Evolutionary conservation across 2,329 filamentous ascomycete species (phyloP).

Genomic region (Colletotrichum orbiculare): DNA sequence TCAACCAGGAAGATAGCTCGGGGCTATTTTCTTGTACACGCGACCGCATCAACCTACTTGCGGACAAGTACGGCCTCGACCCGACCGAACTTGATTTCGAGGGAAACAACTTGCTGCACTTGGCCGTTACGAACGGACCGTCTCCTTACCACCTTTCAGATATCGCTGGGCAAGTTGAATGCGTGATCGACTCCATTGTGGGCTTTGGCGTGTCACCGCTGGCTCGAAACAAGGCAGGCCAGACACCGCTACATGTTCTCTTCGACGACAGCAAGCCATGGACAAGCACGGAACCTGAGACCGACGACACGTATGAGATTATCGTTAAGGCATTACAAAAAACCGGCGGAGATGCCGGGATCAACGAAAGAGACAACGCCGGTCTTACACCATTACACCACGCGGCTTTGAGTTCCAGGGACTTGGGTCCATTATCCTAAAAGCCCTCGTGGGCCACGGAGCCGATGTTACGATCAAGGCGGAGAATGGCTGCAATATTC

Average conservation of each 20-base stretch:
- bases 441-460: background rate
- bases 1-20: too few relatives aligned
- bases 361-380: background rate
- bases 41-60: background rate
- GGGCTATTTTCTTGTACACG: too few relatives aligned
- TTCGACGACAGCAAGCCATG: constrained; percentile 1
- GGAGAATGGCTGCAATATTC: background rate
- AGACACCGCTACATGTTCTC: background rate
- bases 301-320: background rate
- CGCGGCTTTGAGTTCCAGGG: background rate
- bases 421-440: too few relatives aligned
- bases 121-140: background rate
- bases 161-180: background rate
- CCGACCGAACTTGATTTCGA: background rate
- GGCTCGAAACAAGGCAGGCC: background rate
- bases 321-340: background rate
- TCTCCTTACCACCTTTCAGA: background rate
- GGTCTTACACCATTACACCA: background rate
- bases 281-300: background rate
- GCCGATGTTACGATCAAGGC: background rate
- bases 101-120: background rate
- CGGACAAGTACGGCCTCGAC: background rate
- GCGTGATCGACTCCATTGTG: background rate
- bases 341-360: background rate
- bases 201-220: background rate